Conservation (phyloP, 2,329 filamentous ascomycete species). For the Monilinia polystroma region DNA sequence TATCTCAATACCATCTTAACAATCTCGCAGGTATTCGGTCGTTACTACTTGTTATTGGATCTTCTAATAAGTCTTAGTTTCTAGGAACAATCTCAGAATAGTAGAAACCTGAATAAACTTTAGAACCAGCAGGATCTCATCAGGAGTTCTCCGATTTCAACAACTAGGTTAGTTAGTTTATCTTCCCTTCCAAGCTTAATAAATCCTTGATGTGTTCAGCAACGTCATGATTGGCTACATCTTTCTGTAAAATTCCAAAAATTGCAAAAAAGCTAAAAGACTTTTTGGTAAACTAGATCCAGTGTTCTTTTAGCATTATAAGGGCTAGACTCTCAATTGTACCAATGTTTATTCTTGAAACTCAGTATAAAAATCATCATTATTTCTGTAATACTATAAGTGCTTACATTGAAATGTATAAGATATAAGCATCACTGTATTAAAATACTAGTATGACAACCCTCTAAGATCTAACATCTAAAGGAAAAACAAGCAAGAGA, state of each 20-base stretch:
- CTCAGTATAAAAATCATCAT: not conserved
- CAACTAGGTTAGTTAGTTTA: not conserved
- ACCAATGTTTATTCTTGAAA: not conserved
- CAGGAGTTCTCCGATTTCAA: not conserved
- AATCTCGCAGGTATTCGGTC: not conserved
- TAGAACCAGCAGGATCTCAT: not conserved
- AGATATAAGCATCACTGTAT: too few species aligned
- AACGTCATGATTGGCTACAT: slow-evolving; percentile 8
- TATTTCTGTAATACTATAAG: not conserved
- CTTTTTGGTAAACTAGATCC: not conserved
- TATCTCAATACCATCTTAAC: not conserved
- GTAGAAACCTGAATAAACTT: not conserved
- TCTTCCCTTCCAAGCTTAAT: not conserved
- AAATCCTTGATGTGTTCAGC: not conserved
- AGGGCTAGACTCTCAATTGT: not conserved
- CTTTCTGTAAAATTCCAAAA: not conserved
- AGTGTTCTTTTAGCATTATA: not conserved
- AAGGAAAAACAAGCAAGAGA: not conserved
- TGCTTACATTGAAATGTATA: too few species aligned
- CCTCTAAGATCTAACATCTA: not conserved
- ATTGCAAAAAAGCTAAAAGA: not conserved
- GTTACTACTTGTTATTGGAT: not conserved
- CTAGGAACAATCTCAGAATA: not conserved
- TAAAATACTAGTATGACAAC: not conserved
- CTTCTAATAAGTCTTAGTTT: not conserved